These are phyloP conservation scores for Aphanomyces cochlioides DNA, from an alignment of 352 stramenopile species.

Conservation along the genomic window DNA sequence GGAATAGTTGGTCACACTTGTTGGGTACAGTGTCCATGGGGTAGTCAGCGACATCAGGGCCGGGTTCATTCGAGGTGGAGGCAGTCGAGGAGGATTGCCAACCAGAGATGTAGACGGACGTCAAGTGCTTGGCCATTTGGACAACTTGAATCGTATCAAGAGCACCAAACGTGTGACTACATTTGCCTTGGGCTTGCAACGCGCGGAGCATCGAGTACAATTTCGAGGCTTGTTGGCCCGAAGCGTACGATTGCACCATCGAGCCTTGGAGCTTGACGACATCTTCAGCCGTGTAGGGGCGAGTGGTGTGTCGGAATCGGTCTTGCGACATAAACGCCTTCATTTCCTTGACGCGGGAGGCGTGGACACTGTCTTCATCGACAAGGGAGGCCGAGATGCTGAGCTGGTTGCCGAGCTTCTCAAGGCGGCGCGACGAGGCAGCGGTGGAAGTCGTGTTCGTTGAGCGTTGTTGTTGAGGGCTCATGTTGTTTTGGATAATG, in stretches of 20 bases:
- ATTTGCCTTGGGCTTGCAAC: conserved; percentile 71
- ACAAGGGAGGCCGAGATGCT: conserved; percentile 44
- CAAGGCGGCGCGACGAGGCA: conserved; percentile 47
- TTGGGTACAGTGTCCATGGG: conserved; percentile 98
- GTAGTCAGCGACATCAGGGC: conserved; percentile 97
- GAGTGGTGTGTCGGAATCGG: conserved; percentile 77
- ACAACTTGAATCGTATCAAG: conserved; percentile 95
- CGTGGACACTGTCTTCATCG: conserved; percentile 58
- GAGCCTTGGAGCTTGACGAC: conserved; percentile 85
- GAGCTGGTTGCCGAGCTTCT: conserved; percentile 65
- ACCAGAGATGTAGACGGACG: conserved; percentile 95
- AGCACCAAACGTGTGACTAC: conserved; percentile 83
- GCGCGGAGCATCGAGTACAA: conserved; percentile 85
- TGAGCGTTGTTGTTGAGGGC: conserved; percentile 2
- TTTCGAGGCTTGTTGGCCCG: conserved; percentile 65
- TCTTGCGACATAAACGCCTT: conserved; percentile 64
- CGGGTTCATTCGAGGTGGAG: conserved; percentile 94
- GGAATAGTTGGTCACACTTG: conserved; percentile 97
- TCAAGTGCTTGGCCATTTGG: conserved; percentile 93
- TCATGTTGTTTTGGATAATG: conserved; percentile 28
- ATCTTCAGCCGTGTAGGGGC: conserved; percentile 73
- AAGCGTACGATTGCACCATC: conserved; percentile 43
- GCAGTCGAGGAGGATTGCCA: conserved; percentile 96
- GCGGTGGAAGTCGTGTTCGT: neutral
- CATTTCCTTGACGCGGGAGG: conserved; percentile 69